Evolutionary conservation across 2,329 filamentous ascomycete genomes (phyloP).

Genomic region (Akanthomyces lecanii): DNA sequence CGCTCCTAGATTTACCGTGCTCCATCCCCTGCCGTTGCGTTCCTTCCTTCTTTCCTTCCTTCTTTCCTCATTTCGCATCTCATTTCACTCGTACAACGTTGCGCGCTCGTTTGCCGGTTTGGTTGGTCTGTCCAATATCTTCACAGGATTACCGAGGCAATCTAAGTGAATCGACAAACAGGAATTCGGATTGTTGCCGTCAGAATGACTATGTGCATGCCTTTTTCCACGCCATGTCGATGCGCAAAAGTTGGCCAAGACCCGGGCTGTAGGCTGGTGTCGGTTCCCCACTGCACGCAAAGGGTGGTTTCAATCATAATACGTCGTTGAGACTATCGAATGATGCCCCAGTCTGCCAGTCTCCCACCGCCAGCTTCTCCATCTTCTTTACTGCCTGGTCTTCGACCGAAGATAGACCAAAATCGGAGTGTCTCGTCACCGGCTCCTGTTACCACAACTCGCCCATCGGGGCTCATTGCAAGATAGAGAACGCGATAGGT

Average conservation of each 20-base stretch:
- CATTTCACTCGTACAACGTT: neutral
- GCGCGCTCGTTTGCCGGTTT: neutral
- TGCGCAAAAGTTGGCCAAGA: neutral
- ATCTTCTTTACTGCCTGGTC: conserved; percentile 67
- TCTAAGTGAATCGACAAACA: neutral
- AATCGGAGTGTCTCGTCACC: conserved; percentile 95
- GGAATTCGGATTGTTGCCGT: neutral
- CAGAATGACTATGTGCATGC: neutral
- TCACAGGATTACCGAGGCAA: neutral
- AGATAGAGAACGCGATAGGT: conserved; percentile 95
- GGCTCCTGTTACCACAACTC: conserved; percentile 90
- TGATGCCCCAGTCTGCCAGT: conserved; percentile 77
- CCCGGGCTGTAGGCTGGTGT: neutral
- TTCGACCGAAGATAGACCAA: conserved; percentile 91
- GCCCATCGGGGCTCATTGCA: conserved; percentile 94
- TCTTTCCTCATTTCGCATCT: neutral
- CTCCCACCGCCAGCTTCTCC: conserved; percentile 56
- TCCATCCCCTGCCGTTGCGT: neutral
- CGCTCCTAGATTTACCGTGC: neutral
- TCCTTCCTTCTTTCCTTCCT: neutral
- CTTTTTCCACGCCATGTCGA: neutral
- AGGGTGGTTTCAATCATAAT: neutral
- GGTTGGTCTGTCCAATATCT: neutral
- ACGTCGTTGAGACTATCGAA: conserved; percentile 48
- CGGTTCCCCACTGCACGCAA: no score